A percentile compares a stretch with the other conserved stretches of the same genome.
Evolutionary conservation across 176 grass and related monocot species (phyloP).

Genomic region (Carex cristatella): DNA sequence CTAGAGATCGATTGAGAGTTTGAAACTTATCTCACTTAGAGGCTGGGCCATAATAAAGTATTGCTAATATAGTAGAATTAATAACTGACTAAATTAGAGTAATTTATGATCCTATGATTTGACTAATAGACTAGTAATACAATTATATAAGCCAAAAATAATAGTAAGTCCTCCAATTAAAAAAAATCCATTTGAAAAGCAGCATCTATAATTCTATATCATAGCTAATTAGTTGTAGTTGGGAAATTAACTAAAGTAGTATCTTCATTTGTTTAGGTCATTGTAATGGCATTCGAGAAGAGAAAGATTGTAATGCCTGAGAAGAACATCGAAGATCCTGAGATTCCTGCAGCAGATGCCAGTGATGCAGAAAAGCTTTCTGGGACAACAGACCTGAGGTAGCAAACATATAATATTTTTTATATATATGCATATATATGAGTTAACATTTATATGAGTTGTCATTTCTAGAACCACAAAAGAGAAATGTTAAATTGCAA

Average conservation of each 20-base stretch:
- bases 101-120: background rate
- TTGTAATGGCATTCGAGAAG: conserved; percentile 37
- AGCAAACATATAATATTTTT: background rate
- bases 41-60: too few relatives aligned
- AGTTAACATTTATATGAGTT: background rate
- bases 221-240: background rate
- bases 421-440: background rate
- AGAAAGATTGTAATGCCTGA: conserved; percentile 31
- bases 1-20: too few relatives aligned
- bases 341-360: background rate
- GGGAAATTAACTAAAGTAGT: background rate
- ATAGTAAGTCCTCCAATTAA: background rate
- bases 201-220: background rate
- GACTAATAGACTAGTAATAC: background rate
- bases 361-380: background rate
- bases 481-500: background rate
- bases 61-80: too few relatives aligned
- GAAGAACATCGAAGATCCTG: conserved; percentile 21
- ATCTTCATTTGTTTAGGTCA: conserved; percentile 19
- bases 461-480: background rate
- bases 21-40: too few relatives aligned
- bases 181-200: background rate
- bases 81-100: too few relatives aligned
- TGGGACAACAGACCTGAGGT: conserved; percentile 9
- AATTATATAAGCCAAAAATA: background rate